These are phyloP conservation scores for Pseudonitzschia multiseries DNA, from an alignment of 108 stramenopile genomes.

Conservation along the genomic window DNA sequence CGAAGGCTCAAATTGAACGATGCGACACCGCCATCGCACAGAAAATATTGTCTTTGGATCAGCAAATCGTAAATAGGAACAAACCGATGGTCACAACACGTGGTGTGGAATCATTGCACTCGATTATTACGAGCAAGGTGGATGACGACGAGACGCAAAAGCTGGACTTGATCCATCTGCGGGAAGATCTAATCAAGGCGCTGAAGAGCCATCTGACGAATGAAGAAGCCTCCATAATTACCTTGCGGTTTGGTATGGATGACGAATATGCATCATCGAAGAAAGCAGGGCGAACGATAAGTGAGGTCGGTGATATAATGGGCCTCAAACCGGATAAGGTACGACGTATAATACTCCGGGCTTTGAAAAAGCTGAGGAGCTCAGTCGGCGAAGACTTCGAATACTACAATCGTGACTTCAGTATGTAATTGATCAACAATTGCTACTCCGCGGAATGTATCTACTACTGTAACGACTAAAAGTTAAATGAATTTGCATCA, in stretches of 20 bases:
- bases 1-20: slow-evolving; percentile 63
- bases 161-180: slow-evolving; percentile 49
- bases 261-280: slow-evolving; percentile 43
- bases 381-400: slow-evolving; percentile 66
- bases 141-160: slow-evolving; percentile 44
- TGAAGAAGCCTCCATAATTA: slow-evolving; percentile 59
- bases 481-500: too few relatives aligned
- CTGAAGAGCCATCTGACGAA: slow-evolving; percentile 52
- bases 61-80: slow-evolving; percentile 44
- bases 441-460: background rate
- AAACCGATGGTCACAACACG: slow-evolving; percentile 41
- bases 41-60: slow-evolving; percentile 67
- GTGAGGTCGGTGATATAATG: slow-evolving; percentile 68
- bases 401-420: slow-evolving; percentile 60
- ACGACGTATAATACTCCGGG: slow-evolving; percentile 65
- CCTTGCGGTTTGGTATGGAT: slow-evolving; percentile 71
- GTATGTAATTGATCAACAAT: background rate
- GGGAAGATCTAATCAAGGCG: slow-evolving; percentile 67
- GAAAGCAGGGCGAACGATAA: slow-evolving; percentile 65
- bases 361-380: slow-evolving; percentile 58
- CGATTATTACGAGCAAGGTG: slow-evolving; percentile 47
- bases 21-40: slow-evolving; percentile 74
- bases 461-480: background rate
- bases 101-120: slow-evolving; percentile 56
- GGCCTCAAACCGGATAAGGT: slow-evolving; percentile 83